Conservation (phyloP, 2,329 filamentous ascomycete genomes). For the Aspergillus fumigatus region DNA sequence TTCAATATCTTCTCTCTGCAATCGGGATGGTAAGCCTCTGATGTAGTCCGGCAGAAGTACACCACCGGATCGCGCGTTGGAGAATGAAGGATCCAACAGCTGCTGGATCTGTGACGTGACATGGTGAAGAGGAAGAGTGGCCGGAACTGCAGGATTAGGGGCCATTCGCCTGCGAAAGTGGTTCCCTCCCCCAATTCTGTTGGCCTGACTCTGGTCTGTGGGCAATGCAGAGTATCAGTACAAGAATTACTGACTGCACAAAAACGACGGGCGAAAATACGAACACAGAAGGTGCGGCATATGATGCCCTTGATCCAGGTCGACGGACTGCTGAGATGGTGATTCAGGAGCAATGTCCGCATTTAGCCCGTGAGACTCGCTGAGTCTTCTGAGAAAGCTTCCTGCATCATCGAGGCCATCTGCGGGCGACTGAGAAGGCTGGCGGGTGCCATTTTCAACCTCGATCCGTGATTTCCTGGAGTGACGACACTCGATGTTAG, state of each 20-base stretch:
- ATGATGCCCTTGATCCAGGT: constrained; percentile 51
- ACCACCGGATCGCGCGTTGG: constrained; percentile 44
- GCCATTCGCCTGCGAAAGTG: constrained; percentile 43
- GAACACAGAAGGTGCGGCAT: constrained; percentile 62
- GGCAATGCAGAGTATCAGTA: constrained; percentile 8
- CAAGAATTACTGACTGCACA: not conserved
- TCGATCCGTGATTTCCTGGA: constrained; percentile 40
- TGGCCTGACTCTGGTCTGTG: constrained; percentile 29
- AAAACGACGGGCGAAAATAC: constrained; percentile 24
- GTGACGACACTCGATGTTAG: constrained; percentile 11
- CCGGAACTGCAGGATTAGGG: constrained; percentile 38
- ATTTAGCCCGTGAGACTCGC: constrained; percentile 25
- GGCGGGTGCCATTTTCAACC: constrained; percentile 29
- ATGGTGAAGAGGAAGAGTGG: constrained; percentile 33
- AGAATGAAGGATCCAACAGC: constrained; percentile 42
- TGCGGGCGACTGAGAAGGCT: constrained; percentile 28
- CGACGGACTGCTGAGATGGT: constrained; percentile 43
- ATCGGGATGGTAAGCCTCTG: constrained; percentile 70
- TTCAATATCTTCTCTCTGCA: constrained; percentile 74
- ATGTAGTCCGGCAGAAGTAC: constrained; percentile 63
- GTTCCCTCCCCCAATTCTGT: constrained; percentile 47
- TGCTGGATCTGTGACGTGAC: constrained; percentile 34
- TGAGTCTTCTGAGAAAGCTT: constrained; percentile 24
- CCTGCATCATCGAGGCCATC: constrained; percentile 33
- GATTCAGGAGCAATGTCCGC: constrained; percentile 32